Evolutionary conservation across 2,329 filamentous ascomycete species (phyloP).

Genomic region (Botryosphaeria dothidea): DNA sequence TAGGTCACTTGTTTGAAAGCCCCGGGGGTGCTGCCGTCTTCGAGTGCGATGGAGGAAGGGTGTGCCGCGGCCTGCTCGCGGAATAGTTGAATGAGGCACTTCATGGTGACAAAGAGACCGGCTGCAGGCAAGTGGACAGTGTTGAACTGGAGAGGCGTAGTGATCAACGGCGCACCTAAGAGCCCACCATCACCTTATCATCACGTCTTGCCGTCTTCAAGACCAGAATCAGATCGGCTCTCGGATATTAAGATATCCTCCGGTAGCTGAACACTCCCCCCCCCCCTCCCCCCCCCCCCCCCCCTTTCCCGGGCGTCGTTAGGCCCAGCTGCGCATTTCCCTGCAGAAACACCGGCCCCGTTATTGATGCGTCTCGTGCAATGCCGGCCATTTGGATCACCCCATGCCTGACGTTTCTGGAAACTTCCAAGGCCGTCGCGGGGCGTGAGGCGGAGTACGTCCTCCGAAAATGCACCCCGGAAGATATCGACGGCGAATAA

Average conservation of each 20-base stretch:
- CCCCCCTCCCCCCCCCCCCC: too few species aligned
- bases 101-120: background rate
- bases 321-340: background rate
- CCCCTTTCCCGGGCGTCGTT: too few species aligned
- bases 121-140: background rate
- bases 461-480: background rate
- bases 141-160: background rate
- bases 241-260: background rate
- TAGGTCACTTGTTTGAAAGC: background rate
- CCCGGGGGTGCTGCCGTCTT: background rate
- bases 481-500: constrained; percentile 4
- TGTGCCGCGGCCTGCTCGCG: background rate
- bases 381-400: background rate
- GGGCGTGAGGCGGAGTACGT: background rate
- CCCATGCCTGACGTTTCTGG: background rate
- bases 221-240: background rate
- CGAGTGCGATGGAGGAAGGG: background rate
- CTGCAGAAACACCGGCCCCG: background rate
- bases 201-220: background rate
- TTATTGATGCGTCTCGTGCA: background rate
- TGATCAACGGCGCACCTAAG: background rate
- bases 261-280: background rate
- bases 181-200: background rate
- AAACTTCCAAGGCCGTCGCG: background rate
- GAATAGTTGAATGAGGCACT: constrained; percentile 4